Evolutionary conservation across 441 rosid genomes (phyloP).

Genomic region (Capsella rubella): DNA sequence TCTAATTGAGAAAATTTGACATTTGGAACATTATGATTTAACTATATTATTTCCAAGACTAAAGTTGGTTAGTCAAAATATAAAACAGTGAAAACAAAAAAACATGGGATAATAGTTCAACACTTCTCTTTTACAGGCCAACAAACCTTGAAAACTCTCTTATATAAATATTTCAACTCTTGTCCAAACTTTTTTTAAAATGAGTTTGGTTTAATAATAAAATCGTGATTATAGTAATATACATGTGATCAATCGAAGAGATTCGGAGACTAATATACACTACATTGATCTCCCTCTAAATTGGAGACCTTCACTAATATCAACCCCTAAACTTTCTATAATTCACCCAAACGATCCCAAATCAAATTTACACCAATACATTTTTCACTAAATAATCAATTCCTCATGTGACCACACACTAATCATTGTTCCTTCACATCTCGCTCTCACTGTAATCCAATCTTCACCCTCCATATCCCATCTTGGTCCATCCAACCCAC

Average conservation of each 20-base stretch:
- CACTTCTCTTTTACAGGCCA: constrained; percentile 33
- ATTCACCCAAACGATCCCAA: constrained; percentile 31
- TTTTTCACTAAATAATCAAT: constrained; percentile 13
- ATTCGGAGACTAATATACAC: constrained; percentile 27
- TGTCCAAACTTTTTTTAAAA: neutral
- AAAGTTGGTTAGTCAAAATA: constrained; percentile 23
- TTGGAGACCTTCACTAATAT: constrained; percentile 36
- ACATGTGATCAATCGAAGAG: constrained; percentile 34
- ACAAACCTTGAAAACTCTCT: constrained; percentile 38
- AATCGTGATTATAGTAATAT: constrained; percentile 23
- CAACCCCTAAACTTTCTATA: constrained; percentile 36
- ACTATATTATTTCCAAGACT: constrained; percentile 11
- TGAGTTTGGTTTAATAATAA: constrained; percentile 2
- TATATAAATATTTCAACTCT: neutral
- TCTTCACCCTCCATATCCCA: constrained; percentile 61
- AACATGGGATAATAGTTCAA: constrained; percentile 15
- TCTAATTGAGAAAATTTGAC: constrained; percentile 8
- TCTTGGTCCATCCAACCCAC: constrained; percentile 31
- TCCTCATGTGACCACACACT: constrained; percentile 35
- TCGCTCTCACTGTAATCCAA: constrained; percentile 67
- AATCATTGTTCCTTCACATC: constrained; percentile 45
- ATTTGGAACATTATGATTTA: constrained; percentile 4
- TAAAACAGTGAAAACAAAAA: constrained; percentile 10
- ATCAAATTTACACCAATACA: constrained; percentile 26
- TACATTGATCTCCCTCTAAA: constrained; percentile 37